Conservation (phyloP, 768 basidiomycete genomes). For the Psilocybe cyanescens region DNA sequence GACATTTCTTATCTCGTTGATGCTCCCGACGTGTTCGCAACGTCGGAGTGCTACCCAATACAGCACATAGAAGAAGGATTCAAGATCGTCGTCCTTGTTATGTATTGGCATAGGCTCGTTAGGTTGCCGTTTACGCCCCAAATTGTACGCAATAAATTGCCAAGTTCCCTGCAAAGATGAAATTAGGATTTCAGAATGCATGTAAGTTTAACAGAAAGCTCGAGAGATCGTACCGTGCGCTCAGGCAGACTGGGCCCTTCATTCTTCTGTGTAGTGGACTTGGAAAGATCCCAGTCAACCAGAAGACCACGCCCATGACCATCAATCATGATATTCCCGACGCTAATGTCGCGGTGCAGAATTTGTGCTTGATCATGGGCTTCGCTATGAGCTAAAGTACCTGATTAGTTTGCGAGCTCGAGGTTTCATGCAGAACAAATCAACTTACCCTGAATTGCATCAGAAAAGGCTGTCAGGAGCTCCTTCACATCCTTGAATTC, state of each 20-base stretch:
- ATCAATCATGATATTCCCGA: background rate
- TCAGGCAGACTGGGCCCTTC: background rate
- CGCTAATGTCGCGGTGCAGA: background rate
- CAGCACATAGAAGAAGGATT: background rate
- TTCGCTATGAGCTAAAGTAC: background rate
- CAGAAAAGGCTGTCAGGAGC: background rate
- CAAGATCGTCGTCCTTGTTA: background rate
- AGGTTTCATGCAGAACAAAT: background rate
- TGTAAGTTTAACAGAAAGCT: no score
- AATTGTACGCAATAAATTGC: background rate
- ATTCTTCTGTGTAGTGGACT: background rate
- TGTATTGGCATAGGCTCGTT: background rate
- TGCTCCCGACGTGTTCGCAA: background rate
- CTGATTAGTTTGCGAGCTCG: background rate
- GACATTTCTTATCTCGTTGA: background rate
- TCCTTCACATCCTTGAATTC: background rate
- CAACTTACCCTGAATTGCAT: background rate
- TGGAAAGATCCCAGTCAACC: background rate
- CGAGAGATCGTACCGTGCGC: background rate
- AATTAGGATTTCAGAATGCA: background rate
- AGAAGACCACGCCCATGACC: background rate
- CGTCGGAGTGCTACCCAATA: background rate
- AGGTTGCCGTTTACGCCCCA: background rate
- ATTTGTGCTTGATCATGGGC: background rate
- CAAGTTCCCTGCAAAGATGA: background rate